phyloP scores from a whole-genome alignment of 768 basidiomycete genomes.

The Termitomyces sp. region DNA sequence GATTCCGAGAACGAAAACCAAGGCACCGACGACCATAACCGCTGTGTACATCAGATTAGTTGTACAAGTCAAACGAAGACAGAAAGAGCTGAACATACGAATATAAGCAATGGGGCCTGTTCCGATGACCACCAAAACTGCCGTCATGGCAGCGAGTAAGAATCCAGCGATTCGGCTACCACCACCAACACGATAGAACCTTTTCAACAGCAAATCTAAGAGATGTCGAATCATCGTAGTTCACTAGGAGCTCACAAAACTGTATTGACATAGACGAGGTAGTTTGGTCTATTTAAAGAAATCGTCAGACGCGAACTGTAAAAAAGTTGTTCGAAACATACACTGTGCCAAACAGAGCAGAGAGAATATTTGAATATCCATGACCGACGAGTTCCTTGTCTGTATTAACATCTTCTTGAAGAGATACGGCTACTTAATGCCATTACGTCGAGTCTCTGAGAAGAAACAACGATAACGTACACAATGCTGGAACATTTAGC shows the following conservation, averaged over 20 bases:
- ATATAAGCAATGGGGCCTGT: constrained; percentile 89
- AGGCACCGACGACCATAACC: constrained; percentile 83
- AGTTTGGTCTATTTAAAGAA: constrained; percentile 57
- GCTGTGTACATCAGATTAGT: constrained; percentile 36
- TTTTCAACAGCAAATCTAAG: background rate
- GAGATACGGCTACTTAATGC: constrained; percentile 64
- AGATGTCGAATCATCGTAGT: background rate
- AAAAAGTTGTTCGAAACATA: constrained; percentile 25
- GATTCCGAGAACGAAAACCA: constrained; percentile 92
- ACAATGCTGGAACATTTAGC: constrained; percentile 85
- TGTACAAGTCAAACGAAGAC: background rate
- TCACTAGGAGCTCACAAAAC: constrained; percentile 41
- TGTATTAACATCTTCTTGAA: constrained; percentile 84
- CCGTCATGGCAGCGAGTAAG: constrained; percentile 77
- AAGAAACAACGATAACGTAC: constrained; percentile 29
- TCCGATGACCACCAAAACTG: constrained; percentile 69
- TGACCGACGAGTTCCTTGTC: constrained; percentile 91
- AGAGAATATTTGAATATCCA: constrained; percentile 84
- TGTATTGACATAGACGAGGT: constrained; percentile 86
- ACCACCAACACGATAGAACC: constrained; percentile 91
- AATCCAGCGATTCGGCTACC: constrained; percentile 82
- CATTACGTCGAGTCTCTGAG: background rate
- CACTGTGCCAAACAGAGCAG: constrained; percentile 80
- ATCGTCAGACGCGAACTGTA: background rate
- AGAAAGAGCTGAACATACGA: constrained; percentile 45